Conservation (phyloP, 306 rosid species). For the Malus asiatica region DNA sequence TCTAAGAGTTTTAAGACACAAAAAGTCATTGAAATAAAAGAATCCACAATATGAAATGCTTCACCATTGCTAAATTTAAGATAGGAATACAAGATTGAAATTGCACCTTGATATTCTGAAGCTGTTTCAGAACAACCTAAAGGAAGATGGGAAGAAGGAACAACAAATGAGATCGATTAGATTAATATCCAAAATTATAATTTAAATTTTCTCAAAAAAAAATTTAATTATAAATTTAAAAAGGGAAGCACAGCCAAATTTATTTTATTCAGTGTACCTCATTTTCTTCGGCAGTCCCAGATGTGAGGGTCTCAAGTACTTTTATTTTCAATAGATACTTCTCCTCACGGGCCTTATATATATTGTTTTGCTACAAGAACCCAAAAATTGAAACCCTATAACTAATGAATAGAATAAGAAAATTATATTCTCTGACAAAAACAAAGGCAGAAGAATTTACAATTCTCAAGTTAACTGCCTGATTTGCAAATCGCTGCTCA, state of each 20-base stretch:
- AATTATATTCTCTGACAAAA: not conserved
- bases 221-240: not conserved
- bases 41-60: constrained; percentile 2
- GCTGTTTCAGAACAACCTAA: constrained; percentile 67
- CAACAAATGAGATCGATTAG: constrained; percentile 15
- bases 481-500: constrained; percentile 63
- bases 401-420: constrained; percentile 16
- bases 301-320: constrained; percentile 76
- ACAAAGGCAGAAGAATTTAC: constrained; percentile 30
- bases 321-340: constrained; percentile 62
- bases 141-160: constrained; percentile 11
- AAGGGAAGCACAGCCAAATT: constrained; percentile 12
- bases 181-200: not conserved
- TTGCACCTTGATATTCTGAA: constrained; percentile 75
- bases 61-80: constrained; percentile 7
- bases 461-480: constrained; percentile 61
- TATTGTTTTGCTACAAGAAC: constrained; percentile 60
- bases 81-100: constrained; percentile 13
- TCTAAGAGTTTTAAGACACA: not conserved
- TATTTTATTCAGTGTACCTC: constrained; percentile 44
- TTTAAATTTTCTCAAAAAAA: no score
- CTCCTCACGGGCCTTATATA: constrained; percentile 73
- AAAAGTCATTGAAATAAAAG: not conserved
- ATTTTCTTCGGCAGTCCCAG: constrained; percentile 68
- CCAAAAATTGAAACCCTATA: constrained; percentile 25